Base-by-base conservation (phyloP, 192 early-diverging fungal genomes). In the Gryganskiella cystojenkinii region DNA sequence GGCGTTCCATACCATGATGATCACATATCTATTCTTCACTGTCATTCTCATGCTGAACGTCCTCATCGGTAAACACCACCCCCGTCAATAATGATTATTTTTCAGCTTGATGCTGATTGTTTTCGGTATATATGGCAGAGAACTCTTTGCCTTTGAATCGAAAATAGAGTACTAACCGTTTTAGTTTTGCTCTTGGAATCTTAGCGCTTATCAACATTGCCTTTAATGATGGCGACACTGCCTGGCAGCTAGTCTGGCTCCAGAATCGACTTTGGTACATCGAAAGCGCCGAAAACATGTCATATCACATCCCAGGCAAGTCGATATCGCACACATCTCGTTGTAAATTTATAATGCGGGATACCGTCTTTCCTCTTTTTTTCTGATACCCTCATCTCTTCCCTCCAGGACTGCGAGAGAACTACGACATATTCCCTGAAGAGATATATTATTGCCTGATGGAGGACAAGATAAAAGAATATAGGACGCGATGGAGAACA, bases 21-120 rank as follows among this genome's bases (percentile, higher is more conserved):
- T 71, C 15, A 40, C 50, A 14, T 71, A 71, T 37, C 64, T 71
- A 33, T 64, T 64, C 54, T 71, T 71, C 43, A 64, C 70, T 27
- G 54, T 46, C 35, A 63, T 71, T 43, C 56, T 71, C 9, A 28
- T 71, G 54, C 70, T 71, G 2, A 71, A 71, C 22, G 61, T 71
- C 5, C 61, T 71, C 35, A 71, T 71, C 28, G 61, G 70, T 71
- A 71, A 58, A 34, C n/a, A n/a, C n/a, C n/a, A n/a, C n/a, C n/a
- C n/a, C n/a, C n/a, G n/a, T n/a, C n/a, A n/a, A n/a, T n/a, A n/a
- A n/a, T n/a, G n/a, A n/a, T n/a, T n/a, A n/a, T n/a, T n/a, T n/a
- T n/a, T n/a, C n/a, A n/a, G n/a, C n/a, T n/a, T n/a, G n/a, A n/a
- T n/a, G n/a, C n/a, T n/a, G n/a, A n/a, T n/a, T n/a, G n/a, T n/a